Evolutionary conservation across 106 monocot genomes (phyloP).

Genomic region (Dioscorea zingiberensis): DNA sequence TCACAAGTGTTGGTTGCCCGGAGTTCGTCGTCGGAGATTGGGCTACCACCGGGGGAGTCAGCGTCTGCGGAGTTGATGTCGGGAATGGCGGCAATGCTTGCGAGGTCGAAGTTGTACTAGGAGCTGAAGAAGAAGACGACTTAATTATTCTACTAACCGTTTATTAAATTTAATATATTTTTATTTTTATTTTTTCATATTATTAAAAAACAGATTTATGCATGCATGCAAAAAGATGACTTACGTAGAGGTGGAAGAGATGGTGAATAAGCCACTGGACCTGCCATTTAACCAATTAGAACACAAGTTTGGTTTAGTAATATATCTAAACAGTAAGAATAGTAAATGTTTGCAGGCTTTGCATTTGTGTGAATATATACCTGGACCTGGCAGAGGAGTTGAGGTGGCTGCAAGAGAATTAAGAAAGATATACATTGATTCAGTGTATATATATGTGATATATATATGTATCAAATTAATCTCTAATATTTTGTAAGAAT

Average conservation of each 20-base stretch:
- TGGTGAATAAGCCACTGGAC: constrained; percentile 25
- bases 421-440: constrained; percentile 1
- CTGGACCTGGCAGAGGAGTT: constrained; percentile 38
- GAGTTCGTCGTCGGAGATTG: constrained; percentile 7
- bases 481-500: not conserved
- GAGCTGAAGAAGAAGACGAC: not conserved
- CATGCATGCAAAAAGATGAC: not conserved
- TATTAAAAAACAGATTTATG: not conserved
- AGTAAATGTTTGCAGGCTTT: constrained; percentile 1
- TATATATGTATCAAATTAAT: not conserved
- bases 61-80: not conserved
- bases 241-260: constrained; percentile 47
- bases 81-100: not conserved
- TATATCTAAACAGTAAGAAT: no score
- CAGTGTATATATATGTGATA: not conserved
- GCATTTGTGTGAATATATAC: constrained; percentile 6
- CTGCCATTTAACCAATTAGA: constrained; percentile 4
- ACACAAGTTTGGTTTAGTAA: not conserved
- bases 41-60: constrained; percentile 15
- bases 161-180: not conserved
- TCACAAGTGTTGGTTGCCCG: constrained; percentile 33
- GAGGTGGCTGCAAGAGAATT: constrained; percentile 31
- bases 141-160: not conserved
- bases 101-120: not conserved
- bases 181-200: not conserved